Base-by-base conservation (phyloP, 2,329 filamentous ascomycete genomes). In the Stromatinia cepivora region DNA sequence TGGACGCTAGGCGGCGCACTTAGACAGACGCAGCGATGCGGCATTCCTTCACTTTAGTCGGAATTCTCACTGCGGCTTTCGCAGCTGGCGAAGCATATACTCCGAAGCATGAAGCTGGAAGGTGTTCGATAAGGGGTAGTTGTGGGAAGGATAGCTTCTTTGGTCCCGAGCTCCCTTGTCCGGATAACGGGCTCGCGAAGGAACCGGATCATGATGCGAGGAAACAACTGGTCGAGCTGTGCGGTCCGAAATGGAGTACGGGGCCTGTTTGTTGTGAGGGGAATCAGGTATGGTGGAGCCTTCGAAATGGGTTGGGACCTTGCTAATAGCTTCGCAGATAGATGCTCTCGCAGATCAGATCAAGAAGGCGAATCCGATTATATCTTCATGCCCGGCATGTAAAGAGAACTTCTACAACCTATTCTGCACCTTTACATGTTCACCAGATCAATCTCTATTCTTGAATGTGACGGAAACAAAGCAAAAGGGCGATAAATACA, bases 401-500 rank as follows among this genome's bases (percentile, higher is more conserved):
- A 97, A 95, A 81, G 91, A 94, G 76, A 99, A 99, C 83, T 99
- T 99, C 84, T 98, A 92, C 84, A 97, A 99, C 82, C 85, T 96
- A 57, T 99, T 99, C 80, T 99, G 95, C 82, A 96, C 93, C 6
- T 98, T 99, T 78, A 98, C 94, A 3, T 99, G 96, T 82, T 99
- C 95, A 6, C 94, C 96, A 8, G 91, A 99, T 77, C 95, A 99
- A 79, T 97, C 93, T 0, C 84, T 97, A 0, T 99, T 99, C 78
- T 84, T 99, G 79, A 99, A 99, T 77, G 88, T 99, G 56, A 98
- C 95, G 15, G 81, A 89, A 66, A 91, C 90, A 0, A 86, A 87
- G 72, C 92, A 84, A 80, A 59, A 56, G 34, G 79, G 82, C 72
- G 78, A 85, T 80, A 68, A 81, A 76, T 36, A 81, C 69, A 80